phyloP scores from a whole-genome alignment of 495 filamentous ascomycete genomes.

The Aspergillus hancockii region DNA sequence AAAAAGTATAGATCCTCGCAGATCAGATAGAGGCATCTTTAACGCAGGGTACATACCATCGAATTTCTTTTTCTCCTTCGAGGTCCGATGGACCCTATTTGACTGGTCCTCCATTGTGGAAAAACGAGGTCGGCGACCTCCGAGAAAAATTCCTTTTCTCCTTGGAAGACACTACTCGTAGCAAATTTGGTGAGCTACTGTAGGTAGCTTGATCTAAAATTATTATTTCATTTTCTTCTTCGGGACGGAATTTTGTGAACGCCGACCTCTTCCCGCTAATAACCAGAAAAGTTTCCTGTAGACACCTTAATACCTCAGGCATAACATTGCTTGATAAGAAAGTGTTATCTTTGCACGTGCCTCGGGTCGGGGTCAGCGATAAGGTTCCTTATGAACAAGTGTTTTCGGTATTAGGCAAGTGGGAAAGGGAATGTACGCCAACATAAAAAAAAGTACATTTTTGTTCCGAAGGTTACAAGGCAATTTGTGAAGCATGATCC shows the following conservation, averaged over 20 bases:
- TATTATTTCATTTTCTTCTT: conserved; percentile 35
- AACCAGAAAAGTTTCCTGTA: conserved; percentile 17
- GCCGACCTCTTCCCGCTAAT: conserved; percentile 12
- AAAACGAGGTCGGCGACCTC: conserved; percentile 37
- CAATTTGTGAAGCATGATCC: too few species aligned
- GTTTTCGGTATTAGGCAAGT: too few species aligned
- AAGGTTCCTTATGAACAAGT: too few species aligned
- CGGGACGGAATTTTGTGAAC: conserved; percentile 32
- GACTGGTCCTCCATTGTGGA: conserved; percentile 73
- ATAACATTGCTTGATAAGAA: conserved; percentile 2
- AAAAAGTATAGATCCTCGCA: background rate
- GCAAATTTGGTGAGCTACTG: conserved; percentile 16
- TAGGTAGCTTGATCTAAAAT: conserved; percentile 33
- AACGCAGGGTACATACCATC: conserved; percentile 40
- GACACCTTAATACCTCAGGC: conserved; percentile 18
- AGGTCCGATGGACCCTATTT: conserved; percentile 83
- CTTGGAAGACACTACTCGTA: conserved; percentile 15
- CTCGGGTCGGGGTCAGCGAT: background rate
- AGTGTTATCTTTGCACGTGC: background rate
- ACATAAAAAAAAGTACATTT: too few species aligned
- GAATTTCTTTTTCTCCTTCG: conserved; percentile 89
- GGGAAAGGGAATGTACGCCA: too few species aligned
- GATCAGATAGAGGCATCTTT: conserved; percentile 1
- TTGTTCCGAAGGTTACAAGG: too few species aligned
- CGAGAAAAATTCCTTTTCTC: conserved; percentile 22